Evolutionary conservation across 305 asterid genomes (phyloP), one percentile per base, ranked within the genome.

Genomic region (Fraxinus baroniana): DNA sequence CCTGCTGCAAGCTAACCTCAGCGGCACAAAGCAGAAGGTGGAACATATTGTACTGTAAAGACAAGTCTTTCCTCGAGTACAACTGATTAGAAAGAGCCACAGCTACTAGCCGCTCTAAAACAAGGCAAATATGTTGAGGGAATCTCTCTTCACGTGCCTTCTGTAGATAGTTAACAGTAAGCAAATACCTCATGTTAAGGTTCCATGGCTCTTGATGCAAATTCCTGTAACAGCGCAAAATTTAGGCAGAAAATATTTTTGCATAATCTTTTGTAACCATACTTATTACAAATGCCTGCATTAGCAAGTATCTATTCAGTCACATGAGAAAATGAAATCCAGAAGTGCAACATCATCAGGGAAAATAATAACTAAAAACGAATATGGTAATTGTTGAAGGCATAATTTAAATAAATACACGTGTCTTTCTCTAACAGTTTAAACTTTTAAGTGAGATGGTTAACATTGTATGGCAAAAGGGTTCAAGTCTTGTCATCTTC

Each of bases 201-300:
- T 93, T 93, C 99, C 99, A 94, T 12, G 98, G 99, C 85, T 96
- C 97, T 85, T 89, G 98, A 89, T 91, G 99, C 89, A 94, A 86
- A 85, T 80, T 82, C 90, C 99, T 95, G 92, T 83, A 78, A 82
- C 78, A 41, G 20, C 26, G 57, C 44, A 41, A 35, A 36, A 28
- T 13, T 70, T 70, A 30, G 39, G 75, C 4, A 1, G 39, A 30
- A 70, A 30, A 28, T 26, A 68, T 60, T 60, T 60, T 60, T 60
- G 22, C 70, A 60, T 18, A 18, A 57, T 18, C 68, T 57, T 57
- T 57, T 62, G 28, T 22, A 2, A 18, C 26, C 26, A 20, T 20
- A 60, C 32, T 20, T 60, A 20, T n/a, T 52, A 52, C 7, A 52
- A n/a, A 44, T 52, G 64, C 64, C 18, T 57, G 68, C 26, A 66